Evolutionary conservation across 2,329 filamentous ascomycete genomes (phyloP).

Genomic region (Elsinoe perseae): DNA sequence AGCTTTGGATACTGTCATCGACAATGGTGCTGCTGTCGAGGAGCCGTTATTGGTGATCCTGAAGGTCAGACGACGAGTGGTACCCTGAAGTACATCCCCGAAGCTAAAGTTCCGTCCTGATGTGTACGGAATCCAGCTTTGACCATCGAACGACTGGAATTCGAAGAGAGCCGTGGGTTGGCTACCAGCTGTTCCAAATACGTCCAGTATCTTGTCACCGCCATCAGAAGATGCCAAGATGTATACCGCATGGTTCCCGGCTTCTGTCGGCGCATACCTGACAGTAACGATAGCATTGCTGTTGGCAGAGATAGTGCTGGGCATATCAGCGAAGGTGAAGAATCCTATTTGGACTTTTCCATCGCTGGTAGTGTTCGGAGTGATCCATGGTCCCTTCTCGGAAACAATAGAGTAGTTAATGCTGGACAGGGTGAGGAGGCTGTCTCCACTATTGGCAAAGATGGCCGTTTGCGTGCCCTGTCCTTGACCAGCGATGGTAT

Average conservation of each 20-base stretch:
- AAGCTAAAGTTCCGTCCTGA: conserved; percentile 44
- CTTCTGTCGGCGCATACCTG: conserved; percentile 40
- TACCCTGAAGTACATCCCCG: conserved; percentile 49
- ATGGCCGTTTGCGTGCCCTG: conserved; percentile 40
- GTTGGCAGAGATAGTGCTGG: conserved; percentile 38
- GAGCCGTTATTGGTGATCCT: conserved; percentile 49
- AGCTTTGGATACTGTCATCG: conserved; percentile 54
- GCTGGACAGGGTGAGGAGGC: conserved; percentile 37
- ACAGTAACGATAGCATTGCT: conserved; percentile 36
- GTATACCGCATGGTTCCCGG: conserved; percentile 46
- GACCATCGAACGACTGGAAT: conserved; percentile 47
- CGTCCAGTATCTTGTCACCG: conserved; percentile 42
- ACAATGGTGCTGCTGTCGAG: conserved; percentile 42
- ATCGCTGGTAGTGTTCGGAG: conserved; percentile 30
- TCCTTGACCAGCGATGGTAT: conserved; percentile 40
- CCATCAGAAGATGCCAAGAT: conserved; percentile 45
- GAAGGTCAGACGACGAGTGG: conserved; percentile 41
- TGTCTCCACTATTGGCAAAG: conserved; percentile 45
- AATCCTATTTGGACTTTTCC: conserved; percentile 36
- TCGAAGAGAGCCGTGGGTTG: conserved; percentile 46
- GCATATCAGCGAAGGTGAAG: conserved; percentile 45
- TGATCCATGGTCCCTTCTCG: conserved; percentile 40
- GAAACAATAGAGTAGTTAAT: conserved; percentile 40
- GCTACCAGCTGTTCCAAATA: conserved; percentile 45
- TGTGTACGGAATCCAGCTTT: conserved; percentile 44